A percentile compares a stretch with the other conserved stretches of the same genome.
Evolutionary conservation across 495 filamentous ascomycete species (phyloP).

Genomic region (Lophiotrema nucula): DNA sequence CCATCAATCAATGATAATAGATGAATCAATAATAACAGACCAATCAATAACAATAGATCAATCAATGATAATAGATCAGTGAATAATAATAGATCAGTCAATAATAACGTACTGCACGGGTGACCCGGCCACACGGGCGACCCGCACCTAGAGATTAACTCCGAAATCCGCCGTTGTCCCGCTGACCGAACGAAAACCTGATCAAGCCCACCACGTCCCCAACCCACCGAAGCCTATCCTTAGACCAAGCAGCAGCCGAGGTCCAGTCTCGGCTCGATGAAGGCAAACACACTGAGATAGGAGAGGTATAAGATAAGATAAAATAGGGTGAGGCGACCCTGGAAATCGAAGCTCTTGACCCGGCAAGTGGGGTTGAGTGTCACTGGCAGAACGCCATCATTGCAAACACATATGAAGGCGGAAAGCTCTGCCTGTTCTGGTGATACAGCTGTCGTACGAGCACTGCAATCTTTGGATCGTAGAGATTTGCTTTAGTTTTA

Average conservation of each 20-base stretch:
- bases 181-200: conserved; percentile 18
- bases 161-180: conserved; percentile 11
- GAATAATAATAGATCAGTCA: too few relatives aligned
- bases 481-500: conserved; percentile 11
- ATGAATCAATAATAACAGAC: too few relatives aligned
- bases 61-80: too few relatives aligned
- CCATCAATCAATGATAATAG: too few relatives aligned
- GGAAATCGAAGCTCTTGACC: conserved; percentile 15
- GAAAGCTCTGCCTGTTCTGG: conserved; percentile 3
- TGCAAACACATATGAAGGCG: conserved; percentile 12
- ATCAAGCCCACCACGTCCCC: conserved; percentile 11
- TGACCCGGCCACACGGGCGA: too few relatives aligned
- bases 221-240: conserved; percentile 8
- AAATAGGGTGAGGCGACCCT: conserved; percentile 6
- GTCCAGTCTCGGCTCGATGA: conserved; percentile 10
- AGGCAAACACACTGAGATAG: conserved; percentile 7
- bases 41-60: too few relatives aligned
- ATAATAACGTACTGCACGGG: too few relatives aligned
- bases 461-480: conserved; percentile 16
- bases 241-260: conserved; percentile 16
- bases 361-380: conserved; percentile 4
- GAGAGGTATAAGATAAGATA: background rate
- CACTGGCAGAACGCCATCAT: conserved; percentile 13
- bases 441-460: conserved; percentile 13
- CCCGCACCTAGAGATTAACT: too few relatives aligned